phyloP scores from a whole-genome alignment of 208 protist species.

The Phytomonas francai region DNA sequence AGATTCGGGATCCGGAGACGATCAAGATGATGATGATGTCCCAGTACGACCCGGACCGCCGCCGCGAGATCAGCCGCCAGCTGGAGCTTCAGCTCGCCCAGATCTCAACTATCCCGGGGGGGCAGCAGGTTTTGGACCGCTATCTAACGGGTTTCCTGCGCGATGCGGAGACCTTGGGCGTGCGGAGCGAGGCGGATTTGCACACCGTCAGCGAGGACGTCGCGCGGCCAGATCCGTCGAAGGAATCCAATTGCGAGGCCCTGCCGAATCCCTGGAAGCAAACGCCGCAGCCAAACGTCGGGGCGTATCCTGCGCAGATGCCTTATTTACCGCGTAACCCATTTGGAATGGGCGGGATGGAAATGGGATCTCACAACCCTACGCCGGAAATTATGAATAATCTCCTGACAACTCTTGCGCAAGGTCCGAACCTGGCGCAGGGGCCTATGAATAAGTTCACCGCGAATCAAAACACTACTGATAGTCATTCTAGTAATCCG shows the following conservation, averaged over 20 bases:
- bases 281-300: background rate
- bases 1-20: conserved; percentile 56
- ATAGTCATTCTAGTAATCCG: no score
- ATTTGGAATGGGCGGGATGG: no score
- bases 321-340: background rate
- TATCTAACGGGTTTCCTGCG: conserved; percentile 28
- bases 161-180: conserved; percentile 21
- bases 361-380: no score
- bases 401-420: no score
- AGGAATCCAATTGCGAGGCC: conserved; percentile 46
- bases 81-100: conserved; percentile 62
- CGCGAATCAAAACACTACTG: no score
- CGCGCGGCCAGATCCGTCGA: conserved; percentile 32
- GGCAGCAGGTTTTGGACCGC: conserved; percentile 52
- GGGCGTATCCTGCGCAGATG: background rate
- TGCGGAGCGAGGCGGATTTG: conserved; percentile 13
- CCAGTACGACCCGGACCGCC: conserved; percentile 56
- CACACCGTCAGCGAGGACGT: conserved; percentile 14
- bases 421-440: no score
- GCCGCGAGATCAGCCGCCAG: conserved; percentile 39
- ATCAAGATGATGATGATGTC: conserved; percentile 67
- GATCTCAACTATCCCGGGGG: conserved; percentile 52
- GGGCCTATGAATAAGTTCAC: no score
- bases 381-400: no score
- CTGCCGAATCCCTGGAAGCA: conserved; percentile 50